Evolutionary conservation across 1,139 yeast genomes (phyloP).

Genomic region (Diutina ranongensis): DNA sequence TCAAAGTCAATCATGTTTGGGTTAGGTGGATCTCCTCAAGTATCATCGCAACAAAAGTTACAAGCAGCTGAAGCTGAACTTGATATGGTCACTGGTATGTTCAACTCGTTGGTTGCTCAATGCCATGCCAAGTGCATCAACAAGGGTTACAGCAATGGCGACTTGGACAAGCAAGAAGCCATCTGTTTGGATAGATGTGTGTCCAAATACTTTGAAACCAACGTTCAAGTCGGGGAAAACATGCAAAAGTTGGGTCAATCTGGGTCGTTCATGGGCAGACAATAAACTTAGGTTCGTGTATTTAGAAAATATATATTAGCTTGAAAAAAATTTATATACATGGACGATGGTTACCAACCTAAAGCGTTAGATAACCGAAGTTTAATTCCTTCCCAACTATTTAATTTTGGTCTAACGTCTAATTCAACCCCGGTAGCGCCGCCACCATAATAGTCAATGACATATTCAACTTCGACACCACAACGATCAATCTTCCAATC

Average conservation of each 20-base stretch:
- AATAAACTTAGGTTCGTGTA: slow-evolving; percentile 11
- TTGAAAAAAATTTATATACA: not conserved
- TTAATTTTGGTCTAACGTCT: slow-evolving; percentile 87
- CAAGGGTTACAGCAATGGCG: slow-evolving; percentile 58
- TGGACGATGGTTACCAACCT: slow-evolving; percentile 20
- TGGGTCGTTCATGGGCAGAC: slow-evolving; percentile 41
- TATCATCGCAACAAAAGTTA: slow-evolving; percentile 63
- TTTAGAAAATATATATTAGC: not conserved
- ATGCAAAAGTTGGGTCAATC: slow-evolving; percentile 67
- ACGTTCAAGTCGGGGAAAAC: slow-evolving; percentile 89
- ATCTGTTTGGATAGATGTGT: slow-evolving; percentile 96
- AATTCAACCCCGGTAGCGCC: slow-evolving; percentile 51
- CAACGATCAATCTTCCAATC: slow-evolving; percentile 92
- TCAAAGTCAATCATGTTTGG: slow-evolving; percentile 48
- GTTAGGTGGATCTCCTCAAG: slow-evolving; percentile 63
- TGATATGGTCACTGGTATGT: slow-evolving; percentile 96
- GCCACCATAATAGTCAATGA: slow-evolving; percentile 80
- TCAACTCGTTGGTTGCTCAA: slow-evolving; percentile 72
- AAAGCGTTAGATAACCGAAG: slow-evolving; percentile 51
- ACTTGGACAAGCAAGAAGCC: slow-evolving; percentile 73
- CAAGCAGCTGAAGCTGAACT: slow-evolving; percentile 80
- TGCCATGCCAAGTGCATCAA: slow-evolving; percentile 86
- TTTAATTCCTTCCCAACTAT: slow-evolving; percentile 67
- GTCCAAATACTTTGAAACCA: slow-evolving; percentile 90
- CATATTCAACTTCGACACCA: slow-evolving; percentile 76